phyloP scores from a whole-genome alignment of 352 stramenopile species.

The Phytophthora constricta region DNA sequence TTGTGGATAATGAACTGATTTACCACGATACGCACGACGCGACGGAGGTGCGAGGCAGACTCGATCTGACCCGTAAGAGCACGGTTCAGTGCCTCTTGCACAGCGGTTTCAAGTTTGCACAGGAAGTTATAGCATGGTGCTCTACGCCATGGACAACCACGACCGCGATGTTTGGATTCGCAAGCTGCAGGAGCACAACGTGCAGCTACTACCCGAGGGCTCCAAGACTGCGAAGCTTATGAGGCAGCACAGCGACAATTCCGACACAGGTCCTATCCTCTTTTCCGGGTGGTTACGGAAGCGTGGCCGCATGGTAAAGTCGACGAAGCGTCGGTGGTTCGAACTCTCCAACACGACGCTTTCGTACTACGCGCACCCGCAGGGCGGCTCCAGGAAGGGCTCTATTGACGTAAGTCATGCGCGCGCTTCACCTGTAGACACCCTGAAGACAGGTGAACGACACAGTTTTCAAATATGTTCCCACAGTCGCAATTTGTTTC shows the following conservation, averaged over 20 bases:
- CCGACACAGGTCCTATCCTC: constrained; percentile 61
- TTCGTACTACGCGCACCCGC: constrained; percentile 80
- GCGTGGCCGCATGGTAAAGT: constrained; percentile 85
- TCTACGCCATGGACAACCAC: constrained; percentile 79
- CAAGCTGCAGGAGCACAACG: constrained; percentile 77
- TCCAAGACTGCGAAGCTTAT: constrained; percentile 64
- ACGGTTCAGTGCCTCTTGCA: constrained; percentile 71
- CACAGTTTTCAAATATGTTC: constrained; percentile 84
- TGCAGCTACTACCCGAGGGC: constrained; percentile 60
- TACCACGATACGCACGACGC: constrained; percentile 87
- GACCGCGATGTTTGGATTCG: constrained; percentile 87
- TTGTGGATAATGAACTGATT: constrained; percentile 86
- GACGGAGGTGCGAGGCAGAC: constrained; percentile 72
- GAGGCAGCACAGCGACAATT: constrained; percentile 57
- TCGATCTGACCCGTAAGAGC: constrained; percentile 75
- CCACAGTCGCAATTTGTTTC: constrained; percentile 58
- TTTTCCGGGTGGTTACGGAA: constrained; percentile 88
- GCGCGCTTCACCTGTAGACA: constrained; percentile 69
- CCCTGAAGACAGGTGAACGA: constrained; percentile 80
- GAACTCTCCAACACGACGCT: constrained; percentile 74
- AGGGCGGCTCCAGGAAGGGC: constrained; percentile 78
- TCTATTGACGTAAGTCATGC: constrained; percentile 67
- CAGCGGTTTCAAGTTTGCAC: constrained; percentile 77
- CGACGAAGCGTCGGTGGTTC: constrained; percentile 89
- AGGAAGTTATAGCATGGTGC: constrained; percentile 79